Percentiles rank a stretch among this genome's conserved stretches.
phyloP scores from a whole-genome alignment of 2,329 filamentous ascomycete species.

The Aspergillus eucalypticola region DNA sequence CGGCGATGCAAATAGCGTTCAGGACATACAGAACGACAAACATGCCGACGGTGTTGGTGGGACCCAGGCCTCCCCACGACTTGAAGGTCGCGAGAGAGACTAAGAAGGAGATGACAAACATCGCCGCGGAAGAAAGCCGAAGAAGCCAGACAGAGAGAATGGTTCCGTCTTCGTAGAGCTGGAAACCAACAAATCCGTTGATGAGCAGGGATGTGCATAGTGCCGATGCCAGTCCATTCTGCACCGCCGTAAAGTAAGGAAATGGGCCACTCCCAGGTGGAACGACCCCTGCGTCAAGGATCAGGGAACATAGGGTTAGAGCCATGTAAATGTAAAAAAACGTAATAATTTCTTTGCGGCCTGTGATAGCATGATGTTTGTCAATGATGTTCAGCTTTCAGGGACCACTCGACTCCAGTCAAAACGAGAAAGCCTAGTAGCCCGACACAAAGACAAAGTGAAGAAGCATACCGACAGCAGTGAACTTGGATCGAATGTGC shows the following conservation, averaged over 20 bases:
- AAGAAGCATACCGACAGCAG: constrained; percentile 75
- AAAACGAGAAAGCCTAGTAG: too few species aligned
- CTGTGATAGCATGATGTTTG: constrained; percentile 37
- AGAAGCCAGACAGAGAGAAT: constrained; percentile 91
- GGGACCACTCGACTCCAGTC: too few species aligned
- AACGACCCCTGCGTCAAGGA: constrained; percentile 89
- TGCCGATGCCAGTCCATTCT: constrained; percentile 81
- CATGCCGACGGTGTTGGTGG: constrained; percentile 81
- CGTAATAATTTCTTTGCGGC: constrained; percentile 71
- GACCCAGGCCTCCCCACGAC: constrained; percentile 79
- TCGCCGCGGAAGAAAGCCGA: constrained; percentile 71
- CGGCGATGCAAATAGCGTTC: constrained; percentile 79
- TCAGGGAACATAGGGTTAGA: constrained; percentile 81
- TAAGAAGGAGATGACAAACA: constrained; percentile 84
- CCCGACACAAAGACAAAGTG: neutral
- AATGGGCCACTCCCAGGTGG: constrained; percentile 78
- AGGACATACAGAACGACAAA: constrained; percentile 91
- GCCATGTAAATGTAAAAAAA: constrained; percentile 98
- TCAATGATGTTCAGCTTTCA: neutral
- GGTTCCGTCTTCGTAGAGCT: constrained; percentile 96
- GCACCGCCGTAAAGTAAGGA: constrained; percentile 86
- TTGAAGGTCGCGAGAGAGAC: constrained; percentile 92
- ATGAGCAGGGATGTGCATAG: constrained; percentile 87
- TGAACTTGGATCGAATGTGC: constrained; percentile 96
- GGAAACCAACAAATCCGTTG: constrained; percentile 98